These are phyloP conservation scores for Viridothelium virens DNA, from an alignment of 495 filamentous ascomycete species.

Conservation along the genomic window DNA sequence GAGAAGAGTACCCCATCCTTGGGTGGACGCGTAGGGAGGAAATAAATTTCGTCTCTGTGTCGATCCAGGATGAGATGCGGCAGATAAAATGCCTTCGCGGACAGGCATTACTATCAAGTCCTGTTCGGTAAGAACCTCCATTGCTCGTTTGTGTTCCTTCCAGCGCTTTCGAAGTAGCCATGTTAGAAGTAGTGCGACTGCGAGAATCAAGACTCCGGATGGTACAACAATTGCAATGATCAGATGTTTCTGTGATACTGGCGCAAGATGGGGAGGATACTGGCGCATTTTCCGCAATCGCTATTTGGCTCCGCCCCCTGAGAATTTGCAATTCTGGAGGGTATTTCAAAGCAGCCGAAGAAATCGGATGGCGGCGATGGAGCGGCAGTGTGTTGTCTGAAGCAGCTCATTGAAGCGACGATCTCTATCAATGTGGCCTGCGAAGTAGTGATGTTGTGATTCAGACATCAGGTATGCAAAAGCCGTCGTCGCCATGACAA, in stretches of 20 bases:
- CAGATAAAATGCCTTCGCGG: not conserved
- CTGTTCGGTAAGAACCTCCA: not conserved
- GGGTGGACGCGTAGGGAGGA: not conserved
- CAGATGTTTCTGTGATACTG: not conserved
- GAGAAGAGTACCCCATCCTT: not conserved
- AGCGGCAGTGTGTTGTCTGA: not conserved
- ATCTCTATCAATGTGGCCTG: not conserved
- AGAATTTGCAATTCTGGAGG: not conserved
- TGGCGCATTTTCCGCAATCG: not conserved
- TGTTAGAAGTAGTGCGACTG: not conserved
- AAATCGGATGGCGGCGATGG: not conserved
- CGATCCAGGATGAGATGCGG: not conserved
- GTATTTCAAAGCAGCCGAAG: not conserved
- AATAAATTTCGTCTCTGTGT: not conserved
- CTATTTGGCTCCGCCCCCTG: not conserved
- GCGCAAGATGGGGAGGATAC: not conserved
- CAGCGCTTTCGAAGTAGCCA: slow-evolving; percentile 7
- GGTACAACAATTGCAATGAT: not conserved
- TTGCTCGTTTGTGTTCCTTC: not conserved
- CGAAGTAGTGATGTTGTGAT: not conserved
- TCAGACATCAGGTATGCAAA: not conserved
- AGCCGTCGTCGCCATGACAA: not conserved
- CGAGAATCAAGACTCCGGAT: not conserved
- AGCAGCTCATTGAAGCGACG: not conserved
- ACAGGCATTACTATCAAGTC: not conserved